Conservation (phyloP, 2,329 filamentous ascomycete genomes). For the Aspergillus versicolor region DNA sequence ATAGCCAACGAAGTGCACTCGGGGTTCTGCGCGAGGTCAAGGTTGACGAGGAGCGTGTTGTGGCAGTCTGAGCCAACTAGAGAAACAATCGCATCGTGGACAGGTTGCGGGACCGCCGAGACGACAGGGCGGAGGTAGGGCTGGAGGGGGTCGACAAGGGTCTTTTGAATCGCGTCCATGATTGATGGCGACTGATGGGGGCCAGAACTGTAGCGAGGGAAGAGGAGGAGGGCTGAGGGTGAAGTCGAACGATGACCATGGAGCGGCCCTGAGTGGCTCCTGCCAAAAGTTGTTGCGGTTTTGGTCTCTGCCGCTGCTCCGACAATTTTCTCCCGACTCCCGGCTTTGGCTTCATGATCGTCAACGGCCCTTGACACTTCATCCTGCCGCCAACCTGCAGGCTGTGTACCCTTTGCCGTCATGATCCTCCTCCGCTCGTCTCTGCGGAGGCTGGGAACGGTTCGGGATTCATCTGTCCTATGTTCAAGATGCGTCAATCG, state of each 20-base stretch:
- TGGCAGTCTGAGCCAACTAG: slow-evolving; percentile 86
- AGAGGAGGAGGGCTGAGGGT: neutral
- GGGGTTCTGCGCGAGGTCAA: slow-evolving; percentile 70
- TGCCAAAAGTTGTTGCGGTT: slow-evolving; percentile 20
- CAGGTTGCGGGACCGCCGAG: slow-evolving; percentile 68
- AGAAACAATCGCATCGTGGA: slow-evolving; percentile 72
- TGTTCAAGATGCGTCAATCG: slow-evolving; percentile 37
- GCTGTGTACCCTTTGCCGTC: slow-evolving; percentile 16
- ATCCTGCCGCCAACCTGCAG: neutral
- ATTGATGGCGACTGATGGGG: neutral
- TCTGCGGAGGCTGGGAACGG: slow-evolving; percentile 31
- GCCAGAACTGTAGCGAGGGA: neutral
- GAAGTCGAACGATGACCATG: neutral
- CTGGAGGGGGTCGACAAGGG: slow-evolving; percentile 44
- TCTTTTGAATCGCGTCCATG: slow-evolving; percentile 45
- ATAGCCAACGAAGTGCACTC: slow-evolving; percentile 85
- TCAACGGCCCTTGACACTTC: neutral
- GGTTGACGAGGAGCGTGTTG: slow-evolving; percentile 77
- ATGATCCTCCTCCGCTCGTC: slow-evolving; percentile 41
- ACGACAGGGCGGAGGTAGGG: slow-evolving; percentile 65
- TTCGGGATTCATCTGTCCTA: slow-evolving; percentile 30
- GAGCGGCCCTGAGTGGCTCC: neutral
- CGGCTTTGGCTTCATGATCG: slow-evolving; percentile 1
- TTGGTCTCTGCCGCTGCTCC: slow-evolving; percentile 29
- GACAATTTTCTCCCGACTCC: slow-evolving; percentile 24